Base-by-base conservation (phyloP, 139 green algal genomes). In the Pycnococcus provasolii region DNA sequence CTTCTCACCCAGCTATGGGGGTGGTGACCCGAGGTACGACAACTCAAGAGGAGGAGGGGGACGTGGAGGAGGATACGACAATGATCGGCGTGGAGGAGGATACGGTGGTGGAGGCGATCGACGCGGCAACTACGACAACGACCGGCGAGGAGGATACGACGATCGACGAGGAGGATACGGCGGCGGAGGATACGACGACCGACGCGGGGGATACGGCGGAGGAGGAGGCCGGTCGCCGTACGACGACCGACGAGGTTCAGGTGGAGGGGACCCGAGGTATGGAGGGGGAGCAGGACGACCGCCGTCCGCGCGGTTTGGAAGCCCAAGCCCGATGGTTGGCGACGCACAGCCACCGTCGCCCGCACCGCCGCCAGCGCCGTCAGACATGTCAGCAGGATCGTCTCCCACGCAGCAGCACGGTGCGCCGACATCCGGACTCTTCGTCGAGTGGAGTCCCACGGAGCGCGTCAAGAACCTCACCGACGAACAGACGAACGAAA, bases 401-500 rank as follows among this genome's bases (percentile, higher is more conserved):
- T 26, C 26, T 26, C 26, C 26, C 26, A 26, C 26, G 26, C 26
- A 26, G 26, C 26, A 26, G 26, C 26, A 26, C 26, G 26, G 26
- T 26, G 26, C 26, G 26, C 26, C 26, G 26, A 26, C 39, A 42
- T 44, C 26, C n/a, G 44, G 47, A 13, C 9, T 69, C 11, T 83
- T 83, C 41, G 1, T 37, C 0, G 58, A 66, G 1, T 90, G 81
- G 79, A 44, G 81, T 64, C 85, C 83, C 0, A 79, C 65, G 5
- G 71, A 75, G 26, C 76, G 83, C 37, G 78, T 88, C n/a, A 59
- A 77, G 62, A 64, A 67, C 42, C 73, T 90, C 43, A 84, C 62
- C n/a, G 71, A 77, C 2, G 77, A 85, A 40, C 79, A 87, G 61
- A 79, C 84, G 4, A 46, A 68, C 6, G 86, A 89, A n/a, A 86